Conservation (phyloP, 2,329 filamentous ascomycete species). For the Ophiocordyceps camponoti-floridani region DNA sequence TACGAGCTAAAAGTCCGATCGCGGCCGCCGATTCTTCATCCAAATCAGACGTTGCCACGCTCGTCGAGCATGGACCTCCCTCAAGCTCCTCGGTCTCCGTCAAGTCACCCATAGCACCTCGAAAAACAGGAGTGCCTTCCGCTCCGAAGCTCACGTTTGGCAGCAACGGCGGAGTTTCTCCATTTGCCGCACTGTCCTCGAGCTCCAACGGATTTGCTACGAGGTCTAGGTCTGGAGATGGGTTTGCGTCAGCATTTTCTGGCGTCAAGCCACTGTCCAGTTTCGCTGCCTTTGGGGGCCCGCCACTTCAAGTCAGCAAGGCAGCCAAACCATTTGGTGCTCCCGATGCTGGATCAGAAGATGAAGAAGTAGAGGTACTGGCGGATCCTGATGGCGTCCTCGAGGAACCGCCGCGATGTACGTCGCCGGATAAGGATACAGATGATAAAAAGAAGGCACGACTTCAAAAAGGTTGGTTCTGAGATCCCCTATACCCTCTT, state of each 20-base stretch:
- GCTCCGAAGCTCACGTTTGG: constrained; percentile 33
- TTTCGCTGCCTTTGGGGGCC: constrained; percentile 48
- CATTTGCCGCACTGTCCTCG: constrained; percentile 26
- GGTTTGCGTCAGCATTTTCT: constrained; percentile 17
- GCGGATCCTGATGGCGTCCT: constrained; percentile 21
- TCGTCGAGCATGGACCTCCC: constrained; percentile 16
- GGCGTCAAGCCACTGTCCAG: constrained; percentile 34
- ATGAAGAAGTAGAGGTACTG: constrained; percentile 18
- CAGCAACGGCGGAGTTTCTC: constrained; percentile 20
- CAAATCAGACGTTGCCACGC: constrained; percentile 30
- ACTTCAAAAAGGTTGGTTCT: constrained; percentile 47
- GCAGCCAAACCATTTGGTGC: constrained; percentile 61
- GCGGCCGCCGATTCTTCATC: constrained; percentile 18
- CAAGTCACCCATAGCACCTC: constrained; percentile 4
- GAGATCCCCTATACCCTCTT: not conserved
- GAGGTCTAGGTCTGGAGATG: constrained; percentile 14
- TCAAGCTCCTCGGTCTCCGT: constrained; percentile 10
- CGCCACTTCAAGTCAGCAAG: constrained; percentile 35
- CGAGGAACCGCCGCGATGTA: constrained; percentile 26
- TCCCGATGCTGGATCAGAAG: constrained; percentile 45
- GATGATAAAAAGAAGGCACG: constrained; percentile 49
- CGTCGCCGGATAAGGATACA: constrained; percentile 32
- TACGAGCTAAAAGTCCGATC: not conserved
- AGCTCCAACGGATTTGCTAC: constrained; percentile 30
- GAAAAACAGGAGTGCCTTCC: constrained; percentile 9